Evolutionary conservation across 2,329 filamentous ascomycete genomes (phyloP), one percentile per base, ranked within the genome.

Genomic region (Plenodomus lindquistii): DNA sequence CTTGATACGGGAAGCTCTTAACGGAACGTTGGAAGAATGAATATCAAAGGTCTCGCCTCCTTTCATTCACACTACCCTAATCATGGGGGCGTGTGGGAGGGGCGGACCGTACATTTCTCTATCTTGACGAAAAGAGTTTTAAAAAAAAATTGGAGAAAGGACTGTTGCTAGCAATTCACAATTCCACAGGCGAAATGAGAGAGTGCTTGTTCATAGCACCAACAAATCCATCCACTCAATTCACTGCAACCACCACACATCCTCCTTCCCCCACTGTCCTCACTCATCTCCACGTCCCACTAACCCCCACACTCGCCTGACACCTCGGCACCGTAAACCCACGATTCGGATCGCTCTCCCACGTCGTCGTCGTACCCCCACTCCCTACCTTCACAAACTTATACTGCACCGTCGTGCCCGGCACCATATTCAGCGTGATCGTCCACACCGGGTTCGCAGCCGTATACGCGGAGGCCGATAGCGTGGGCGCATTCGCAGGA

Each of bases 21-120:
- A 77, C 74, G 74, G 74, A 76, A 74, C 73, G 75, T 74, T 76
- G 74, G 73, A 57, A 76, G 56, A 76, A 54, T 53, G 55, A 71
- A 56, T 31, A 31, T 13, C 6, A 31, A 13, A 11, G 27, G 27
- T 31, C 11, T 31, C 27, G 11, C 27, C 27, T 31, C 27, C 27
- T 31, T 31, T 31, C 15, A 4, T 31, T 31, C 15, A 24, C 22
- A 24, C 27, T 11, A 6, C 22, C 11, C 22, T 24, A 11, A 6
- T 24, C 11, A 6, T 5, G 27, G 27, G 11, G 27, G 4, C 6
- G 27, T 31, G 27, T 31, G 27, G 27, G 27, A 31, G 27, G 27
- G 27, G 27, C 11, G 27, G 27, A 15, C 27, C 15, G 27, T 7
- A 31, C 27, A 31, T 31, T 31, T 31, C 15, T 5, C 22, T 24